phyloP scores from a whole-genome alignment of 306 rosid species.

The Luffa acutangula region DNA sequence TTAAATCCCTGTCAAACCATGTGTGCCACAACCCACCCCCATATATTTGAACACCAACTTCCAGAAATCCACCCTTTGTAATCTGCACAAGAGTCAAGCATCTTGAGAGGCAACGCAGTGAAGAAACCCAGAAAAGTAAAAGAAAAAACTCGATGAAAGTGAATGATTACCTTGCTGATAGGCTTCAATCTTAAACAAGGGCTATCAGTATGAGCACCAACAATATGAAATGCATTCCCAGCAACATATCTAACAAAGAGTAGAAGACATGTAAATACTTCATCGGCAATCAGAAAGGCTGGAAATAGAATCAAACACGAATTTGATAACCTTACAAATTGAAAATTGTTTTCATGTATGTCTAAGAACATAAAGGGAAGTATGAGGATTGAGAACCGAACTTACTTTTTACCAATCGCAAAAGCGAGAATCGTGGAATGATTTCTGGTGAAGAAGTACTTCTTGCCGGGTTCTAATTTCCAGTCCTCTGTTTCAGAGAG shows the following conservation, averaged over 20 bases:
- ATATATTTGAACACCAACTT: constrained; percentile 81
- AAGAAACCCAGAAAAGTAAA: neutral
- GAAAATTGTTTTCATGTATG: neutral
- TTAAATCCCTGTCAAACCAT: constrained; percentile 89
- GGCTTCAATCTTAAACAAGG: constrained; percentile 84
- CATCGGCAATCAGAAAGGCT: neutral
- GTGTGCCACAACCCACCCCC: constrained; percentile 94
- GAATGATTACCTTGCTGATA: constrained; percentile 37
- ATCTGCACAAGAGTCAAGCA: constrained; percentile 32
- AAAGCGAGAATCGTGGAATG: constrained; percentile 72
- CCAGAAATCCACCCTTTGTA: constrained; percentile 59
- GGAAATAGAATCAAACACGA: neutral
- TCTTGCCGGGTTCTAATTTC: constrained; percentile 57
- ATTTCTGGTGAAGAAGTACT: constrained; percentile 70
- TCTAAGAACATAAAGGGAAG: neutral
- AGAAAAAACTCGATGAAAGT: neutral
- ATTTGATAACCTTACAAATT: neutral
- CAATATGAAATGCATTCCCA: constrained; percentile 65
- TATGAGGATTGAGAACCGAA: neutral
- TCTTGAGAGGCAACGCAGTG: neutral
- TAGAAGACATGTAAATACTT: constrained; percentile 4
- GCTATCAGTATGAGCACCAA: constrained; percentile 84
- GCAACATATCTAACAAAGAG: constrained; percentile 39
- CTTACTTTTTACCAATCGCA: constrained; percentile 69
- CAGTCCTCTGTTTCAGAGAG: constrained; percentile 60